Evolutionary conservation across 2,329 filamentous ascomycete species (phyloP), one percentile per base, ranked within the genome.

Genomic region (Lomentospora prolificans): DNA sequence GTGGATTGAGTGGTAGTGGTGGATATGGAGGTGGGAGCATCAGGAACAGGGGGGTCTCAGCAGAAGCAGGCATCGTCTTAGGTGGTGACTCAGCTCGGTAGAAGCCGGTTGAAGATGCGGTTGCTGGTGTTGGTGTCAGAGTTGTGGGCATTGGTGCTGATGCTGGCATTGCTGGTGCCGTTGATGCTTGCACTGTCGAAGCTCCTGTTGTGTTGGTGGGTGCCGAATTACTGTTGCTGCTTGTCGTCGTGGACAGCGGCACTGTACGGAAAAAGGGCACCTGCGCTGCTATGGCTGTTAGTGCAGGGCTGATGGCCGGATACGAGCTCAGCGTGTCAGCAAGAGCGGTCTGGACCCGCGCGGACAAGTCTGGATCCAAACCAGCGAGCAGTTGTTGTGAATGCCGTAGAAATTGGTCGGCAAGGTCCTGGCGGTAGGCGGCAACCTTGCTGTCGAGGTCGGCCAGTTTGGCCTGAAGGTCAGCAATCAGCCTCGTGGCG

Each of bases 401-500:
- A 67, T 81, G 78, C 60, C 72, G 74, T 57, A 75, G 70, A 63
- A 84, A 85, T 62, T 84, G 78, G 60, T 72, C 66, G 53, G 77
- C 73, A 73, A 83, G 76, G 60, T 80, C 76, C 64, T 74, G 75
- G 61, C 77, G 79, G 68, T 80, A 82, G 58, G 73, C 70, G 58
- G 71, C 73, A 63, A 85, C 79, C 65, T 77, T 78, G 64, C 72
- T 69, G 63, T 85, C 78, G 54, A 84, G 77, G 62, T 81, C 73
- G 63, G 68, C 69, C 60, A 81, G 76, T 72, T 76, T 79, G 62
- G 68, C 69, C 61, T 76, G 72, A 64, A 83, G 73, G 67, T 77
- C 74, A 56, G 73, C 71, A 60, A 79, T 70, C 59, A 81, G 72
- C 61, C 64, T 73, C 62, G 72, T 50, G 33, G 55, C 50, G 50